Conservation (phyloP, 805 yeast genomes). For the Blastobotrys attinorum region DNA sequence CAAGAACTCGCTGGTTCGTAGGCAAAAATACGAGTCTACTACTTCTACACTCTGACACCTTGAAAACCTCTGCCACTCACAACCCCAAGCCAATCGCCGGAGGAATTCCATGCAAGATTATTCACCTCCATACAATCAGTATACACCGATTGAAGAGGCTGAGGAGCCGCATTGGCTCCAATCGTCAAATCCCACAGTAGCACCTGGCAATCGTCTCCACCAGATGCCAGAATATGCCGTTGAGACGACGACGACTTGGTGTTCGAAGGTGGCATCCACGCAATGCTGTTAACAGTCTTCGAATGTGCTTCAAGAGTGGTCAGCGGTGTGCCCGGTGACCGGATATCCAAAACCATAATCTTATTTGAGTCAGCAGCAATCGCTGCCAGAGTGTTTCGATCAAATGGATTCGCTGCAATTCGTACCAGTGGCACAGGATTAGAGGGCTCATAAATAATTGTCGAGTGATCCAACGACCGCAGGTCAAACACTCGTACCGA, state of each 20-base stretch:
- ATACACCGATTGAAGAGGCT: constrained; percentile 35
- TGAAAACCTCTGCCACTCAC: constrained; percentile 64
- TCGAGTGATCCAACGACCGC: constrained; percentile 82
- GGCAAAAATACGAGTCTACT: no score
- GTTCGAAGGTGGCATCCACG: constrained; percentile 67
- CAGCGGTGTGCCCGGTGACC: constrained; percentile 81
- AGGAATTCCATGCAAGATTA: constrained; percentile 61
- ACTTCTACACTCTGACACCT: constrained; percentile 33
- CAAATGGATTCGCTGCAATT: constrained; percentile 69
- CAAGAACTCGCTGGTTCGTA: no score
- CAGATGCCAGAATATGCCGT: constrained; percentile 60
- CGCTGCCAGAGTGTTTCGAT: constrained; percentile 78
- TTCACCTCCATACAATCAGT: constrained; percentile 67
- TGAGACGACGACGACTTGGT: constrained; percentile 16
- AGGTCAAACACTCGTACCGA: constrained; percentile 88
- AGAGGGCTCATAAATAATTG: constrained; percentile 76
- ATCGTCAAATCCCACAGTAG: constrained; percentile 60
- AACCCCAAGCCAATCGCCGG: constrained; percentile 77
- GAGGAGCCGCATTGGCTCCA: constrained; percentile 29
- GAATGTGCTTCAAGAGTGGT: constrained; percentile 59
- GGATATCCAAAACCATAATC: constrained; percentile 68
- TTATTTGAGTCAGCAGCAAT: constrained; percentile 62
- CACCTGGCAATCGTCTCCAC: constrained; percentile 56
- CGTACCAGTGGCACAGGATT: constrained; percentile 55
- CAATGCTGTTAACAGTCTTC: constrained; percentile 60